A percentile compares a stretch with the other conserved stretches of the same genome.
Conservation (phyloP, 768 basidiomycete species). For the Coprinellus micaceus region DNA sequence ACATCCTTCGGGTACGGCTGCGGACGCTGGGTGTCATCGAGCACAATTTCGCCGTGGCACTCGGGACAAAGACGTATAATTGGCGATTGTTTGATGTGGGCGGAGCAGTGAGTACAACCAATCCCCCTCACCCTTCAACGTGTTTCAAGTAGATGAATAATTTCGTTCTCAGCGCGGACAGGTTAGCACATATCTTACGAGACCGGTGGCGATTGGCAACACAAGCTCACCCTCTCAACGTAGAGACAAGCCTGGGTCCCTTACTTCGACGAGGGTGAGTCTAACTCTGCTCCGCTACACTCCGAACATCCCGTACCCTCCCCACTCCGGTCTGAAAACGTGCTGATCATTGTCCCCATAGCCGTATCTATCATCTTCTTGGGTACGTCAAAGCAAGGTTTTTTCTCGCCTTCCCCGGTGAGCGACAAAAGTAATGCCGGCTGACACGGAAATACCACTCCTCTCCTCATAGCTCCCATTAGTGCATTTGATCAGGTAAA, state of each 20-base stretch:
- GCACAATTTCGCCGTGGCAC: conserved; percentile 65
- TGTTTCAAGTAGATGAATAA: neutral
- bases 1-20: conserved; percentile 74
- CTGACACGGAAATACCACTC: neutral
- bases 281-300: neutral
- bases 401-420: neutral
- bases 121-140: neutral
- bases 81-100: conserved; percentile 86
- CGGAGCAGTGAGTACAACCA: conserved; percentile 57
- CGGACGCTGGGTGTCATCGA: conserved; percentile 80
- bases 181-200: conserved; percentile 32
- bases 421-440: neutral
- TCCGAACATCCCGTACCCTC: too few relatives aligned
- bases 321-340: too few relatives aligned
- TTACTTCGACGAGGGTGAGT: conserved; percentile 78
- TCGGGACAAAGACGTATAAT: conserved; percentile 58
- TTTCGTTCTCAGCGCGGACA: conserved; percentile 47
- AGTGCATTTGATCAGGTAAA: conserved; percentile 83
- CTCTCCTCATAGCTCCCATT: conserved; percentile 59
- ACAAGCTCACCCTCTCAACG: neutral
- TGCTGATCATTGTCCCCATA: conserved; percentile 23
- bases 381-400: too few relatives aligned
- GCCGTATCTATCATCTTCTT: conserved; percentile 84
- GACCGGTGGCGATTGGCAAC: conserved; percentile 6
- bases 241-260: conserved; percentile 81